phyloP scores from a whole-genome alignment of 1,139 yeast genomes.

The Yamadazyma jaroonii region DNA sequence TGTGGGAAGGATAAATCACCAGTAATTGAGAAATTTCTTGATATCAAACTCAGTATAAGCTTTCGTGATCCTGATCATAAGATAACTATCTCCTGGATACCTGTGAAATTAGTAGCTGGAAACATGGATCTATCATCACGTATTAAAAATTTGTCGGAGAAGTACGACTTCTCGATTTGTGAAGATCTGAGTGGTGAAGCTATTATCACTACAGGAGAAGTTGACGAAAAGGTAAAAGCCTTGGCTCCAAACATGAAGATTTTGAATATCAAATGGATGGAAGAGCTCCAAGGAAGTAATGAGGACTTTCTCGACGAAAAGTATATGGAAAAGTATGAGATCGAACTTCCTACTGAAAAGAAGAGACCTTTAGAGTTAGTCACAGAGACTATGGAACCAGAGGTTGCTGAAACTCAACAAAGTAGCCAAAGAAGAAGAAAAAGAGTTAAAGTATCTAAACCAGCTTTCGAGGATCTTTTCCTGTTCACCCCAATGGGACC shows the following conservation, averaged over 20 bases:
- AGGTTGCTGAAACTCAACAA: too few species aligned
- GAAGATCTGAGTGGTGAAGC: too few species aligned
- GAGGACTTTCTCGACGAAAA: conserved; percentile 1
- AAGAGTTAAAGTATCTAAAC: conserved; percentile 1
- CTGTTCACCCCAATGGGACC: conserved; percentile 8
- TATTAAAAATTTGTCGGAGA: too few species aligned
- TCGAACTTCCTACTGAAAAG: not conserved
- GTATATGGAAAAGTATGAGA: not conserved
- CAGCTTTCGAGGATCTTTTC: conserved; percentile 7
- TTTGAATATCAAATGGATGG: conserved; percentile 2
- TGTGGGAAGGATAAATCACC: conserved; percentile 9
- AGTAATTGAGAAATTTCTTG: conserved; percentile 1
- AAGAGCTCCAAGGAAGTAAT: conserved; percentile 8
- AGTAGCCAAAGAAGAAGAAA: conserved; percentile 2
- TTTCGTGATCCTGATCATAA: not conserved
- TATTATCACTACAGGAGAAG: not conserved
- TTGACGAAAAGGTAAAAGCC: not conserved
- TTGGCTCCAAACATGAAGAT: not conserved
- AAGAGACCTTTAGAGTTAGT: not conserved
- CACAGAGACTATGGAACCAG: too few species aligned
- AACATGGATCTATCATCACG: too few species aligned
- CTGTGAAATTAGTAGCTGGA: not conserved
- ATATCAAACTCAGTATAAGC: too few species aligned
- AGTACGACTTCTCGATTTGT: too few species aligned
- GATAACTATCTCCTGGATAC: not conserved